Conservation (phyloP, 441 rosid species). For the Syzygium malaccense region DNA sequence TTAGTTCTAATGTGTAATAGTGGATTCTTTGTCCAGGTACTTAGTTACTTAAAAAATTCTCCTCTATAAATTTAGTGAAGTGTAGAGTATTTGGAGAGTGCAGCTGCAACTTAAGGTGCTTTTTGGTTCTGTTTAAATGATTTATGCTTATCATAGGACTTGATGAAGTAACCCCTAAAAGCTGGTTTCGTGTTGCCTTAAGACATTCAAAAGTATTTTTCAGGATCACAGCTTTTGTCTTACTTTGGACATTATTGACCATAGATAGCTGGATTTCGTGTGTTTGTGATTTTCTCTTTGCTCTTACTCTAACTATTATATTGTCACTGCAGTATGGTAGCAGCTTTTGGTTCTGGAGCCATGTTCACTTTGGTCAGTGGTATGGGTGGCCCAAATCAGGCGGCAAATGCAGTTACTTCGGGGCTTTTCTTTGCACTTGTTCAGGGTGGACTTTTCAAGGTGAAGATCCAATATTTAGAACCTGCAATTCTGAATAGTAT, state of each 20-base stretch:
- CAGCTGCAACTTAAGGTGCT: neutral
- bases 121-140: neutral
- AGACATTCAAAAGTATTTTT: neutral
- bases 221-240: neutral
- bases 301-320: neutral
- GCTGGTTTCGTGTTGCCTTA: neutral
- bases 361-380: conserved; percentile 79
- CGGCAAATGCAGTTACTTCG: conserved; percentile 60
- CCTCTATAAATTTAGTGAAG: neutral
- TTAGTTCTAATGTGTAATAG: neutral
- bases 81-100: neutral
- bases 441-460: conserved; percentile 87
- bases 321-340: conserved; percentile 65
- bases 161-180: neutral
- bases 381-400: conserved; percentile 69
- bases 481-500: neutral
- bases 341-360: conserved; percentile 95
- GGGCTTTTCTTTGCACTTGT: conserved; percentile 76
- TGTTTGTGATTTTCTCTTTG: neutral
- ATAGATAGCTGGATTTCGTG: neutral
- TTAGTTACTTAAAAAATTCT: neutral
- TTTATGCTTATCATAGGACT: neutral
- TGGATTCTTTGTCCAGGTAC: neutral
- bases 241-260: neutral
- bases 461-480: conserved; percentile 13